Conservation (phyloP, 2,329 filamentous ascomycete species). For the Arthroderma sp. region DNA sequence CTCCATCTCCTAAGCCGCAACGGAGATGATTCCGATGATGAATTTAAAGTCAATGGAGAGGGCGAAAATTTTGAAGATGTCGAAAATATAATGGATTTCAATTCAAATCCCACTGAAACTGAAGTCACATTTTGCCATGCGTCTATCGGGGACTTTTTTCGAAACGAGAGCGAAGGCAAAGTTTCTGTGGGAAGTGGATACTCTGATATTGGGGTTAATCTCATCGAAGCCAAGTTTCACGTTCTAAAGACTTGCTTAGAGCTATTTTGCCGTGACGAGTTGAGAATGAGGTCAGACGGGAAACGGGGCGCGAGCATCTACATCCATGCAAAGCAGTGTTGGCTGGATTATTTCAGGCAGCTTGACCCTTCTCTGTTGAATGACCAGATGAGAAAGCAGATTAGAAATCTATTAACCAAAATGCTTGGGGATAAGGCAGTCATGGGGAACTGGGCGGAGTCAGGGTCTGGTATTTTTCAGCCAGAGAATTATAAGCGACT, state of each 20-base stretch:
- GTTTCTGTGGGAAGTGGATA: conserved; percentile 7
- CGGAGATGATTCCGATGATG: conserved; percentile 7
- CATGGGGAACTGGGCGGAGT: conserved; percentile 1
- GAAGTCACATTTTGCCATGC: conserved; percentile 14
- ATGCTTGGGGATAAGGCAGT: conserved; percentile 1
- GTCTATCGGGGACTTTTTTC: conserved; percentile 16
- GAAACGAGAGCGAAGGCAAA: conserved; percentile 9
- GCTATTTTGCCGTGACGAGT: not conserved
- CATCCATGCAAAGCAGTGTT: not conserved
- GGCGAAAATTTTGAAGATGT: conserved; percentile 3
- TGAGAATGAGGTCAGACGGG: not conserved
- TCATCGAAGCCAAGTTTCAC: conserved; percentile 11
- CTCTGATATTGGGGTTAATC: conserved; percentile 11
- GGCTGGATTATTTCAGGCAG: not conserved
- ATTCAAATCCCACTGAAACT: conserved; percentile 13
- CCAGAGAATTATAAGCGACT: not conserved
- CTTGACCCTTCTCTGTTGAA: not conserved
- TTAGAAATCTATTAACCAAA: conserved; percentile 1
- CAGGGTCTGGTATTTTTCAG: not conserved
- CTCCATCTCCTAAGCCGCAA: conserved; percentile 6
- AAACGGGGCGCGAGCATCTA: not conserved
- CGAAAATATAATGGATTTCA: conserved; percentile 10
- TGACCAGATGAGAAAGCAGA: not conserved
- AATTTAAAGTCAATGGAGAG: conserved; percentile 4
- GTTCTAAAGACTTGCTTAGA: conserved; percentile 5